phyloP scores from a whole-genome alignment of 2,329 filamentous ascomycete species.

The Claviceps arundinis region DNA sequence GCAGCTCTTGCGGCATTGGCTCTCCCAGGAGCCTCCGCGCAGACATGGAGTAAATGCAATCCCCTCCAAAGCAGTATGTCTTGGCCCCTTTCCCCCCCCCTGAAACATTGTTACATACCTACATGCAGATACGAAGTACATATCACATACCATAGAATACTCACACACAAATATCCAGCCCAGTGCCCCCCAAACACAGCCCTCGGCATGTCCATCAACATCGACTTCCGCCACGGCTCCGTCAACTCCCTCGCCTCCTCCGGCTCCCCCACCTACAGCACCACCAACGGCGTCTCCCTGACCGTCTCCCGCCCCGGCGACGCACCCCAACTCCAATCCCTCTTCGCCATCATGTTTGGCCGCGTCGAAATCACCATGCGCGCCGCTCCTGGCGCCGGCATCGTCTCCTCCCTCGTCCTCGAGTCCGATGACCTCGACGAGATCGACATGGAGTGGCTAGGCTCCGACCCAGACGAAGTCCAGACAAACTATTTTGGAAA shows the following conservation, averaged over 20 bases:
- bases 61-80: constrained; percentile 22
- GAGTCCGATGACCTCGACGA: constrained; percentile 89
- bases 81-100: background rate
- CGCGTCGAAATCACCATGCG: constrained; percentile 77
- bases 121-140: background rate
- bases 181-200: constrained; percentile 66
- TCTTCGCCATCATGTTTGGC: constrained; percentile 99
- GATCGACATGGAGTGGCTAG: constrained; percentile 96
- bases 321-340: constrained; percentile 70
- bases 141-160: background rate
- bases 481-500: constrained; percentile 98
- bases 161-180: constrained; percentile 13
- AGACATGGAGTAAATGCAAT: constrained; percentile 29
- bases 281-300: constrained; percentile 61
- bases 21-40: constrained; percentile 15
- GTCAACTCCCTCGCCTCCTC: constrained; percentile 68
- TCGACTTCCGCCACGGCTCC: constrained; percentile 68
- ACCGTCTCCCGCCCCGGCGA: constrained; percentile 68
- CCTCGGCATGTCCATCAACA: constrained; percentile 65
- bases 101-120: background rate
- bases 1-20: constrained; percentile 8
- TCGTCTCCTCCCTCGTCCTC: constrained; percentile 84
- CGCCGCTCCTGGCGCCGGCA: constrained; percentile 75
- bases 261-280: constrained; percentile 58
- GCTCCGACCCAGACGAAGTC: constrained; percentile 61